Evolutionary conservation across 75 land plant genomes (phyloP), one percentile per base, ranked within the genome.

Genomic region (Pinus albicaulis): DNA sequence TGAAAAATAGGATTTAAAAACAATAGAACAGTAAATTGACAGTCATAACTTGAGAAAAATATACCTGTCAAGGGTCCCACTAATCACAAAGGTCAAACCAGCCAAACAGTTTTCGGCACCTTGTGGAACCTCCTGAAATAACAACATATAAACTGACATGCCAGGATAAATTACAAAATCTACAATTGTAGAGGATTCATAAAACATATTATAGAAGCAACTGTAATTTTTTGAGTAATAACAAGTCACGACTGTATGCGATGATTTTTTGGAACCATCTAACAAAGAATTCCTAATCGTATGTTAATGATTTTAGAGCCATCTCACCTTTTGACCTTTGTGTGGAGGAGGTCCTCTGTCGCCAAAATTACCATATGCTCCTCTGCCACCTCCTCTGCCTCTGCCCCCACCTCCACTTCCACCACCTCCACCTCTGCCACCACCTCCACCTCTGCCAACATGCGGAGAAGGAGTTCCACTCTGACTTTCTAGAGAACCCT

Each of bases 51-150:
- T 48, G 53, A 58, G 16, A 48, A 52, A 61, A 62, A 74, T 17
- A 20, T 81, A 94, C 99, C 99, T 97, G 77, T 97, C 99, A 87
- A 97, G 93, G 55, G 99, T 97, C 77, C 99, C 99, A 88, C 95
- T 94, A 74, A 97, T 97, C 52, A 97, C 99, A 82, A 97, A 97
- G 69, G 99, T 97, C 69, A 95, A 80, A 44, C 99, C 99, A 64
- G 88, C 80, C 70, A 97, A 85, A 34, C 95, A 93, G 73, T 92
- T 84, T 77, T 96, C 82, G 74, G 95, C 92, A 76, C 99, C 99
- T 77, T 92, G 93, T 24, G 99, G 99, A 57, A 95, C 85, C 88
- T 97, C 99, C 99, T 97, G 86, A 66, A 66, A 74, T 26, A 38
- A 76, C 63, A 44, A 41, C 10, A 23, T 28, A 28, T 36, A 53